These are phyloP conservation scores for Cladorrhinum sp. DNA, from an alignment of 2,329 filamentous ascomycete genomes.

Conservation along the genomic window DNA sequence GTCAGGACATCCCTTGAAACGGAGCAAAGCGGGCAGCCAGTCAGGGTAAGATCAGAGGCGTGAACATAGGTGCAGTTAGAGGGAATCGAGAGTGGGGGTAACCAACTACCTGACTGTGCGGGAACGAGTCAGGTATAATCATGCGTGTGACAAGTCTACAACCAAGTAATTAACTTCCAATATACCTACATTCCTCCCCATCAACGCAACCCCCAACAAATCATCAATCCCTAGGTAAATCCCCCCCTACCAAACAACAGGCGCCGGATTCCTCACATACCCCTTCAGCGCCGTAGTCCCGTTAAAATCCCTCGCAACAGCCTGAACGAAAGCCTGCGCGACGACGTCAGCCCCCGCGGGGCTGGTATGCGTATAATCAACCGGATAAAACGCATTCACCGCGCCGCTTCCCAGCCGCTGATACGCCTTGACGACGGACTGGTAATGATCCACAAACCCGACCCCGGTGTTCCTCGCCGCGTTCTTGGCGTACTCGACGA, in stretches of 20 bases:
- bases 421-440: slow-evolving; percentile 50
- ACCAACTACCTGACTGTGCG: too few relatives aligned
- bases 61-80: too few relatives aligned
- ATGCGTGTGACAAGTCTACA: too few relatives aligned
- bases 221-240: too few relatives aligned
- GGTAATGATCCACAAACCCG: slow-evolving; percentile 56
- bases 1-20: too few relatives aligned
- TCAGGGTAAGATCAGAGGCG: too few relatives aligned
- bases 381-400: slow-evolving; percentile 51
- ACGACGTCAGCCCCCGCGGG: slow-evolving; percentile 52
- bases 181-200: too few relatives aligned
- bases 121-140: too few relatives aligned
- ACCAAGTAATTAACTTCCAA: too few relatives aligned
- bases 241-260: slow-evolving; percentile 26
- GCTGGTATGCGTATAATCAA: slow-evolving; percentile 61
- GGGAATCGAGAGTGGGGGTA: too few relatives aligned
- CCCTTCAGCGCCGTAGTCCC: slow-evolving; percentile 30
- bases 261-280: slow-evolving; percentile 25
- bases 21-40: too few relatives aligned
- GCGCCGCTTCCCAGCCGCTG: slow-evolving; percentile 43
- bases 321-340: slow-evolving; percentile 57
- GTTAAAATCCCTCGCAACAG: slow-evolving; percentile 27
- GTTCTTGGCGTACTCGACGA: slow-evolving; percentile 49
- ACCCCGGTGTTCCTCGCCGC: slow-evolving; percentile 41
- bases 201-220: too few relatives aligned